Evolutionary conservation across 441 rosid genomes (phyloP), one percentile per base, ranked within the genome.

Genomic region (Lepidium campestre): DNA sequence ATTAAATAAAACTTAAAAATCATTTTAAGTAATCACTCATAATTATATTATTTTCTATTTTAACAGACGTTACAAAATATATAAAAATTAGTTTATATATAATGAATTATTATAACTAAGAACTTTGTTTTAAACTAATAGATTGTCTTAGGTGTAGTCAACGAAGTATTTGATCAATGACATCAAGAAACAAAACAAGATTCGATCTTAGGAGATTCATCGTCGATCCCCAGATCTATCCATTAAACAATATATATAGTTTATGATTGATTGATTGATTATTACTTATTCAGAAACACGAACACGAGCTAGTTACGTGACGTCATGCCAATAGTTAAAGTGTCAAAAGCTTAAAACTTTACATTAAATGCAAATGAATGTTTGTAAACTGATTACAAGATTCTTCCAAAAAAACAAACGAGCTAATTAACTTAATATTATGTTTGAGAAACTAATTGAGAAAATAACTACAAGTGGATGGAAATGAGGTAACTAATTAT

Each of bases 191-290:
- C 67, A 47, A 14, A 13, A 22, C 34, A 7, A 62, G 46, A 35
- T 48, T 47, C 35, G 37, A 58, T 27, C 15, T 12, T 57, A 15
- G 29, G 14, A 62, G 42, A 62, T 62, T 62, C 67, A 62, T 45
- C 34, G 22, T 45, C 8, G 5, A 57, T 61, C 66, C 37, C 29
- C 5, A 31, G 11, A 42, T 13, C 41, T 37, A 37, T 42, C 47
- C 12, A 17, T 15, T 15, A 8, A 15, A 42, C 10, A 1, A 40
- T 15, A 17, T 42, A 6, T 12, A 9, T 36, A 36, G 1, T 56
- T 4, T 11, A 22, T 55, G 47, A 22, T 14, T 40, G 9, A 2
- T 10, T 40, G 10, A 2, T 39, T 25, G 49, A 41, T 41, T 20
- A 40, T 34, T 3, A 34, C 36, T 17, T 53, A 19, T 18, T 12